phyloP scores from a whole-genome alignment of 2,329 filamentous ascomycete species.

The Chaetomium olivaceum region DNA sequence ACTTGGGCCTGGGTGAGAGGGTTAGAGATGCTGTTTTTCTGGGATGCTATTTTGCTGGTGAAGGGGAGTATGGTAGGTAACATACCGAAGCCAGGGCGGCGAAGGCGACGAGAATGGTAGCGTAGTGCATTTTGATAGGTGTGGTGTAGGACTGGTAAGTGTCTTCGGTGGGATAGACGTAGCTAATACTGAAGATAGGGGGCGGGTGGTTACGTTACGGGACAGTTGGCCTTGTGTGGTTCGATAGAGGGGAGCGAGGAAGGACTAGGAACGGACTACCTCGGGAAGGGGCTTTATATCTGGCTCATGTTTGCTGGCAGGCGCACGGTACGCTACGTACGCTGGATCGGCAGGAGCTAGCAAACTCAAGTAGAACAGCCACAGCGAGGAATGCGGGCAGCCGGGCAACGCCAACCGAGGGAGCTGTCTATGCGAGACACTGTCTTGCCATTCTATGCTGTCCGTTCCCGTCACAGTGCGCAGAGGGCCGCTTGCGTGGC shows the following conservation, averaged over 20 bases:
- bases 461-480: slow-evolving; percentile 6
- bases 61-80: neutral
- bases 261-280: neutral
- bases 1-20: slow-evolving; percentile 28
- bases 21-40: neutral
- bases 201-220: neutral
- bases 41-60: too few relatives aligned
- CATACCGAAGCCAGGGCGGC: slow-evolving; percentile 38
- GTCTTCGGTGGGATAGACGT: neutral
- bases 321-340: neutral
- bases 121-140: slow-evolving; percentile 46
- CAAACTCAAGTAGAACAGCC: slow-evolving; percentile 12
- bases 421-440: slow-evolving; percentile 12
- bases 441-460: slow-evolving; percentile 1
- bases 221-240: neutral
- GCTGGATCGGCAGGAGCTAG: neutral
- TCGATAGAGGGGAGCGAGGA: neutral
- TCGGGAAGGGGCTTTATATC: neutral
- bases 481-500: neutral
- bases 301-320: neutral
- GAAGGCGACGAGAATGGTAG: slow-evolving; percentile 43
- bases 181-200: neutral
- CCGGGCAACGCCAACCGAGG: slow-evolving; percentile 5
- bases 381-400: slow-evolving; percentile 17
- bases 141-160: neutral